Base-by-base conservation (phyloP, 805 yeast species). In the Candida piceae region DNA sequence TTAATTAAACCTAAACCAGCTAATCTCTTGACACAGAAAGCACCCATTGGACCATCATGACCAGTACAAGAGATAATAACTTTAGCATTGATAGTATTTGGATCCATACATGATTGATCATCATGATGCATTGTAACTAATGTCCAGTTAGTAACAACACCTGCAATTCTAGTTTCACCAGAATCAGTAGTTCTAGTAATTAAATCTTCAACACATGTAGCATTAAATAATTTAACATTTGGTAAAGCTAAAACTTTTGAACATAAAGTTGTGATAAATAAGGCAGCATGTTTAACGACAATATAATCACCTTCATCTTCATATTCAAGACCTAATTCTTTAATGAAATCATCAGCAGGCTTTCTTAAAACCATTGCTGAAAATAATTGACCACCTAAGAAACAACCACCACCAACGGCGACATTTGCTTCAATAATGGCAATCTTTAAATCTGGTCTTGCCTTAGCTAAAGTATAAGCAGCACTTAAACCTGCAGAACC, bases 71-170 rank as follows among this genome's bases (percentile, higher is more conserved):
- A 80, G 40, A 83, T 66, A 39, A 82, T 76, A 38, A 83, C 76
- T 55, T 66, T 57, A 42, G 69, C 67, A 52, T 81, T 82, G 66
- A 82, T 78, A 42, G 86, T 81, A 65, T 81, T 80, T 34, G 89
- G 88, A 56, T 81, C 89, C 88, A 82, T 82, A 58, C 89, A 82
- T 11, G 83, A 76, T 60, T 82, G 89, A 38, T 76, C 75, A 55
- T 78, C 84, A 53, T 82, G 89, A 59, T 80, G 79, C 72, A 78
- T 69, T 4, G 87, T 66, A 17, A 82, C 89, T 50, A 82, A 67
- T 29, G 89, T 82, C 89, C 89, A 82, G 70, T 82, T 82, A 52
- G 87, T 81, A 30, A 82, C 89, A 26, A 81, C 89, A 58, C 90
- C 90, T 17, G 85, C 85, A 41, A 80, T 74, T 48, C 81, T 70